Conservation (phyloP, 164 flowering plant species). For the Cinnamomum micranthum region DNA sequence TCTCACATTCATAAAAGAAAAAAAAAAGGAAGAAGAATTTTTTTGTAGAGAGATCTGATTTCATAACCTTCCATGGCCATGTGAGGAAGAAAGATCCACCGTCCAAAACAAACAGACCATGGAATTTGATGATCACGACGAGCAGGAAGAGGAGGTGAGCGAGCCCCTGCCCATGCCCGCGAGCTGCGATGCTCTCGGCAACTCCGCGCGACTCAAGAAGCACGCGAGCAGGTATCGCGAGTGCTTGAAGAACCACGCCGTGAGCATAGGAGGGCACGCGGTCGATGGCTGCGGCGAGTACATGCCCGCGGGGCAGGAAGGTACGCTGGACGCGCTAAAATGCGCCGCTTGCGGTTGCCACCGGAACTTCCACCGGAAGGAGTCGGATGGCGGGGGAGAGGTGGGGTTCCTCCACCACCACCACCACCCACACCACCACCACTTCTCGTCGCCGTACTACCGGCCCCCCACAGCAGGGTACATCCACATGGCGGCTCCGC, state of each 20-base stretch:
- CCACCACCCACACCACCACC: conserved; percentile 13
- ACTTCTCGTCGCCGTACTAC: conserved; percentile 27
- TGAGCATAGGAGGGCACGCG: conserved; percentile 41
- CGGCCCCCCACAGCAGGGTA: conserved; percentile 16
- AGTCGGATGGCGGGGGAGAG: conserved; percentile 17
- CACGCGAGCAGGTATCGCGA: conserved; percentile 21
- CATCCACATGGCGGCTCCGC: not conserved
- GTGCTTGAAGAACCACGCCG: conserved; percentile 49
- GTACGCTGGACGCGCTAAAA: conserved; percentile 3
- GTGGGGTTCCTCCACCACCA: conserved; percentile 1
- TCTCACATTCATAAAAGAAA: not conserved
- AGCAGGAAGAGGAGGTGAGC: conserved; percentile 48
- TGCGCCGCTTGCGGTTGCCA: conserved; percentile 52
- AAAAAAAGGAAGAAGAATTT: not conserved
- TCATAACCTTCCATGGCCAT: not conserved
- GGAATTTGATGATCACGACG: conserved; percentile 55
- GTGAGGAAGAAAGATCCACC: not conserved
- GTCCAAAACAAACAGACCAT: conserved; percentile 9
- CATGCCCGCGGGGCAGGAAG: conserved; percentile 27
- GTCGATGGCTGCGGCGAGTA: conserved; percentile 50
- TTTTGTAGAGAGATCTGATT: not conserved
- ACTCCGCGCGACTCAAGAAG: conserved; percentile 1
- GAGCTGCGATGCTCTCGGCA: conserved; percentile 29
- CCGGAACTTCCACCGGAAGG: conserved; percentile 49
- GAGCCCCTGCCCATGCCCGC: conserved; percentile 15